Percentiles rank a stretch among this genome's conserved stretches.
Evolutionary conservation across 495 filamentous ascomycete species (phyloP).

Genomic region (Annulohypoxylon stygium): DNA sequence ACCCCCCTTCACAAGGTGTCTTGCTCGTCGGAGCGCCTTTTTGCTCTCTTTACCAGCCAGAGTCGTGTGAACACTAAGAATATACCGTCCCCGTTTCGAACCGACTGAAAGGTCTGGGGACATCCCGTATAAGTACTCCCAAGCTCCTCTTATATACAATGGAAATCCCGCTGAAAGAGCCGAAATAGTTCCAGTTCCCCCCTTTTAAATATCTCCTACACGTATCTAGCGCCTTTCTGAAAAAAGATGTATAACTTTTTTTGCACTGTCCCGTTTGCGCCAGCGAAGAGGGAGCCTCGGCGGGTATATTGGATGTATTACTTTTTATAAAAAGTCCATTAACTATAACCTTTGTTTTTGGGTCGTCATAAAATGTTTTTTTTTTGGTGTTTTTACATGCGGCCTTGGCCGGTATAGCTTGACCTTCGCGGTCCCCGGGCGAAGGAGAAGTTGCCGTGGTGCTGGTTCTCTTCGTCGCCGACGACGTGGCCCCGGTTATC

Average conservation of each 20-base stretch:
- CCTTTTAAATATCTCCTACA: conserved; percentile 17
- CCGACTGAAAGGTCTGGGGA: conserved; percentile 13
- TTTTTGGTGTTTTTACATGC: conserved; percentile 23
- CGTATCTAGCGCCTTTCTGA: conserved; percentile 18
- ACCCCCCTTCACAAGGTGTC: conserved; percentile 9
- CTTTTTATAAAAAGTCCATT: conserved; percentile 18
- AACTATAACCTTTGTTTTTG: conserved; percentile 6
- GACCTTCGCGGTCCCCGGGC: conserved; percentile 40
- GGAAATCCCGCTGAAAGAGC: conserved; percentile 14
- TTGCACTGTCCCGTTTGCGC: conserved; percentile 36
- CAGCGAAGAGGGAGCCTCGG: conserved; percentile 24
- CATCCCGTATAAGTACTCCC: conserved; percentile 31
- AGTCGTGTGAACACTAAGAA: conserved; percentile 31
- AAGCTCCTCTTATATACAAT: conserved; percentile 15
- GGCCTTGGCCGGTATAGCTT: conserved; percentile 37
- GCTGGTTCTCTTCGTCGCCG: conserved; percentile 43
- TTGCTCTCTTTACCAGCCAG: conserved; percentile 30
- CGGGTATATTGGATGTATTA: conserved; percentile 18
- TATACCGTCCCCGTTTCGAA: conserved; percentile 18
- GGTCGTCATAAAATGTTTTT: too few relatives aligned
- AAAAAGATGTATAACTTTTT: not conserved
- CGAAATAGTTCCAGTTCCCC: not conserved
- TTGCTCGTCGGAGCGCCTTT: conserved; percentile 40
- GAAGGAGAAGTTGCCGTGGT: conserved; percentile 44
- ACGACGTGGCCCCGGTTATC: conserved; percentile 22